Conservation (phyloP, 2,329 filamentous ascomycete species). For the Ceratocystiopsis minuta region DNA sequence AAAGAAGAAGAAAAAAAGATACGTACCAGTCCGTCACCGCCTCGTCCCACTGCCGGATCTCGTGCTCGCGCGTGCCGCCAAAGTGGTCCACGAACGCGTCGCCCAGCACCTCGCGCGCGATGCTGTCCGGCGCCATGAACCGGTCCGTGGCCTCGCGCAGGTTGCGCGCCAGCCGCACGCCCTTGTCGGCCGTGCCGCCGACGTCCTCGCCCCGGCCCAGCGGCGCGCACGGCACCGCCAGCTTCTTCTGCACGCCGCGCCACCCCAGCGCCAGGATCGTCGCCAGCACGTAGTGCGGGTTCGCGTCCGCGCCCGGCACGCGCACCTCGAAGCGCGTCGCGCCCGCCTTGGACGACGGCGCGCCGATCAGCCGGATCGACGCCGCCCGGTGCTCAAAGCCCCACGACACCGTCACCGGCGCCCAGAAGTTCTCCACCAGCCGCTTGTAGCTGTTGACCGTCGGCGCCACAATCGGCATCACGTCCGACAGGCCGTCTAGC, state of each 20-base stretch:
- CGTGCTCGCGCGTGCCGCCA: constrained; percentile 80
- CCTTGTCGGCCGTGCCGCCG: constrained; percentile 51
- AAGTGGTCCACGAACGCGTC: constrained; percentile 94
- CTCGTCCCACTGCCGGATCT: constrained; percentile 81
- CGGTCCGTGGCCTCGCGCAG: constrained; percentile 66
- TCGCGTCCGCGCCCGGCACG: constrained; percentile 85
- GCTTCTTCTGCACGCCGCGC: constrained; percentile 81
- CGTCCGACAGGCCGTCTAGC: constrained; percentile 71
- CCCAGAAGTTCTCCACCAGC: constrained; percentile 98
- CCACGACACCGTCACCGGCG: constrained; percentile 93
- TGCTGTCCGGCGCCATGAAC: constrained; percentile 61
- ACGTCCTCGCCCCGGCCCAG: constrained; percentile 73
- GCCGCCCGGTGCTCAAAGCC: constrained; percentile 88
- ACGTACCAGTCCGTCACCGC: constrained; percentile 91
- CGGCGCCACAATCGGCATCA: constrained; percentile 89
- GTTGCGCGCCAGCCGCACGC: constrained; percentile 63
- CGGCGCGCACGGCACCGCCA: constrained; percentile 65
- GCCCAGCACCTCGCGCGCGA: constrained; percentile 86
- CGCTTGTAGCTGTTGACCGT: constrained; percentile 98
- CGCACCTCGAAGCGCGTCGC: constrained; percentile 86
- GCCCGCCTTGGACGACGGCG: constrained; percentile 66
- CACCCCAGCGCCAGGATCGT: constrained; percentile 78
- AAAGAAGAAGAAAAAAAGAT: constrained; percentile 11
- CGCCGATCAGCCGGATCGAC: constrained; percentile 74
- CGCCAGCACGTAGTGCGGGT: constrained; percentile 71